Conservation (phyloP, 208 protist species). For the Leishmania lainsoni region DNA sequence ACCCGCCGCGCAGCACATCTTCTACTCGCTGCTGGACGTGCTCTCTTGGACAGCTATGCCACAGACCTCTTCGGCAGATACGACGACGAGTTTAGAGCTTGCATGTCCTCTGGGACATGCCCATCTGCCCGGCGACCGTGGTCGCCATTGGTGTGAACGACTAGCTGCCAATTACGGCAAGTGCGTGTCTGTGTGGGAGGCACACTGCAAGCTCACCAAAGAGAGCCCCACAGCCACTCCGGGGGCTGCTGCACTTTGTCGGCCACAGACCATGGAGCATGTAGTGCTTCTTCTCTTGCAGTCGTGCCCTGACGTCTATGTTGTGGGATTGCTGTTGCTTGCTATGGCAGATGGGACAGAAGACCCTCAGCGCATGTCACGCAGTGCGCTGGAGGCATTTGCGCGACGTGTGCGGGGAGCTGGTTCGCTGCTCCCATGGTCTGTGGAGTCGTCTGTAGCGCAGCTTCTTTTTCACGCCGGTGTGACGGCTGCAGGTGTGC, state of each 20-base stretch:
- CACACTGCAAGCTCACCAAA: not conserved
- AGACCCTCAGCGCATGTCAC: not conserved
- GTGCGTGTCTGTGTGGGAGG: constrained; percentile 6
- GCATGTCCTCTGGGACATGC: not conserved
- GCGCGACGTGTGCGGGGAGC: not conserved
- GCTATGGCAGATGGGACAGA: not conserved
- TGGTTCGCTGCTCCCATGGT: constrained; percentile 3
- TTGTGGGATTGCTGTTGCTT: constrained; percentile 14
- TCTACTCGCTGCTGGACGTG: constrained; percentile 58
- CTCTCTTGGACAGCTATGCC: constrained; percentile 31
- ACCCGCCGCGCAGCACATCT: constrained; percentile 48
- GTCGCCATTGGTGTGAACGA: constrained; percentile 5
- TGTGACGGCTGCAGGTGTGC: constrained; percentile 6
- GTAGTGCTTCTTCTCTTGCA: constrained; percentile 4
- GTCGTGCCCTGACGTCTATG: constrained; percentile 22
- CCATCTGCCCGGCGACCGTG: not conserved
- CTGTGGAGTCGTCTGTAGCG: constrained; percentile 21
- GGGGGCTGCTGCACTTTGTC: constrained; percentile 1
- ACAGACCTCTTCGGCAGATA: not conserved
- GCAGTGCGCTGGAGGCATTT: not conserved
- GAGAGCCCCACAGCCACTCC: not conserved
- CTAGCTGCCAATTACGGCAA: constrained; percentile 13
- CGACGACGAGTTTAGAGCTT: not conserved
- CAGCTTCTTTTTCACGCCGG: constrained; percentile 27
- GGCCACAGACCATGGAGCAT: constrained; percentile 6